Base-by-base conservation (phyloP, 495 filamentous ascomycete genomes). In the Platismatia glauca region DNA sequence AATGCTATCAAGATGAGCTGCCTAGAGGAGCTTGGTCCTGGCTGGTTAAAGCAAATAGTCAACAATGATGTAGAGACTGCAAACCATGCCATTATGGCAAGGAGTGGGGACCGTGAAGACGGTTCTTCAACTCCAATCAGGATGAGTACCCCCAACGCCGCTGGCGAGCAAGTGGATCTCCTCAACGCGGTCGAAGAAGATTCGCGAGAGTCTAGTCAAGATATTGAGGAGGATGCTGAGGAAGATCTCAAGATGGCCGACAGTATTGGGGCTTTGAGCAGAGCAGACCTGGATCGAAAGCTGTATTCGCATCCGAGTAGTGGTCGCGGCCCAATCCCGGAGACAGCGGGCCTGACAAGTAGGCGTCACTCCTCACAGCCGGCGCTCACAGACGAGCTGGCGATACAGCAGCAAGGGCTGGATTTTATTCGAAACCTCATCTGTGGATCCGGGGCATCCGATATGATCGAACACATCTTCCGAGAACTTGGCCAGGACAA, bases 371-470 rank as follows among this genome's bases (percentile, higher is more conserved):
- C 60, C 20, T 50, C 71, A 50, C 38, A 74, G 1, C 78, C 85
- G 63, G 85, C 84, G 24, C 82, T 86, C 37, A 84, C 84, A 60
- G 90, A 95, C 69, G 90, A 92, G 59, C 79, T 94, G 44, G 84
- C 84, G 4, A 87, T 96, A 20, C 93, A 97, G 71, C 90, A 96
- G 65, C 91, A 97, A 71, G 90, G 85, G 0, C 82, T 97, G 37
- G 88, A 92, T 58, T 84, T 94, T 62, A 81, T 98, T 59, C 82
- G 91, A 55, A 98, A 98, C 71, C 78, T 96, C n/a, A 86, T 96
- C 65, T 86, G 84, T 61, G 87, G 86, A 16, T 71, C 76, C 13
- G 84, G 82, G 33, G 79, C 82, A 12, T 71, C 81, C 11, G 87
- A 90, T 65, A 91, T 95, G 85, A 87, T 95, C 62, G 91, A 96